phyloP scores from a whole-genome alignment of 2,329 filamentous ascomycete genomes.

The Exutisphaerella laricina region DNA sequence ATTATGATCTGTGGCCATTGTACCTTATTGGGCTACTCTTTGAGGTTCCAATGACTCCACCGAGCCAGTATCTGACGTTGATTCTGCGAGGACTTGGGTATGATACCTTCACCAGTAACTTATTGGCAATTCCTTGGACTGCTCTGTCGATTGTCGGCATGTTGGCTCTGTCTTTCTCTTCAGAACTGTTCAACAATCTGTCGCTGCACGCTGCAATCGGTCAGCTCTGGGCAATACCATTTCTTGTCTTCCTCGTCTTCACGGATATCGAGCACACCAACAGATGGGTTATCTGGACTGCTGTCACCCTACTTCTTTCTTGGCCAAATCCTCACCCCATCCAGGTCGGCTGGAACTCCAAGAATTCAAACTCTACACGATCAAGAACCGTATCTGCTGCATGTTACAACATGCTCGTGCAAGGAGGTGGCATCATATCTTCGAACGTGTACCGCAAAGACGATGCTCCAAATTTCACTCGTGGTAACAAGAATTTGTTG shows the following conservation, averaged over 20 bases:
- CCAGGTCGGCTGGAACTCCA: slow-evolving; percentile 38
- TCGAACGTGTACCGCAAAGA: slow-evolving; percentile 45
- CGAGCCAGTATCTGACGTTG: slow-evolving; percentile 37
- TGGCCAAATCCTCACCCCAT: slow-evolving; percentile 40
- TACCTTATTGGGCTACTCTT: slow-evolving; percentile 41
- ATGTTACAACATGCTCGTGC: slow-evolving; percentile 36
- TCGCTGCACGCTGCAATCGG: slow-evolving; percentile 42
- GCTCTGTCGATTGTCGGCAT: slow-evolving; percentile 25
- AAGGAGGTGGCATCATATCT: slow-evolving; percentile 42
- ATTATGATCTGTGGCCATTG: slow-evolving; percentile 55
- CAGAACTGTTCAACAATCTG: slow-evolving; percentile 45
- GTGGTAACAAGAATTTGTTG: slow-evolving; percentile 35
- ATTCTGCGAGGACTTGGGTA: slow-evolving; percentile 37
- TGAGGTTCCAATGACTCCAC: slow-evolving; percentile 46
- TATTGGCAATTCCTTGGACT: slow-evolving; percentile 51
- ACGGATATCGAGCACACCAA: slow-evolving; percentile 34
- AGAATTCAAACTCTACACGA: slow-evolving; percentile 38
- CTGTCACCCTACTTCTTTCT: slow-evolving; percentile 37
- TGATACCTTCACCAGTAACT: slow-evolving; percentile 56
- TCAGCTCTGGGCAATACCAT: slow-evolving; percentile 37
- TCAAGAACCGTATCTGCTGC: slow-evolving; percentile 39
- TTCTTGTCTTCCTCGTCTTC: slow-evolving; percentile 31
- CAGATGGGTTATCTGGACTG: slow-evolving; percentile 34
- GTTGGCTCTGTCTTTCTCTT: slow-evolving; percentile 46
- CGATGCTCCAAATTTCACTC: slow-evolving; percentile 41